Percentiles rank a stretch among this genome's conserved stretches.
phyloP scores from a whole-genome alignment of 2,329 filamentous ascomycete genomes.

The Drechslerella coelobrocha region DNA sequence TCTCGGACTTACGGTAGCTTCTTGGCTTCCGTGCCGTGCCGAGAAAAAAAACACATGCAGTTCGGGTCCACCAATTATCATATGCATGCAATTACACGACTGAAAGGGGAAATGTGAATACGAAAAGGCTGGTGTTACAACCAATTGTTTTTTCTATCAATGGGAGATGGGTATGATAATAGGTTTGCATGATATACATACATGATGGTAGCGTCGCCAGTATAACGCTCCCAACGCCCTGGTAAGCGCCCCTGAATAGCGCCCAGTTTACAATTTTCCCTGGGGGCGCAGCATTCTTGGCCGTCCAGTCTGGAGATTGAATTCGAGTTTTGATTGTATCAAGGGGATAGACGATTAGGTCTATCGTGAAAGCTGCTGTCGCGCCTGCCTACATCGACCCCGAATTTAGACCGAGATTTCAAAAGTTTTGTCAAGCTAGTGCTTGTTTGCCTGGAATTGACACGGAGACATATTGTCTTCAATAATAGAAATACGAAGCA shows the following conservation, averaged over 20 bases:
- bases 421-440: not conserved
- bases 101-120: no score
- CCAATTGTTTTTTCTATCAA: no score
- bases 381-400: conserved; percentile 73
- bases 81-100: no score
- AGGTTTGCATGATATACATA: conserved; percentile 57
- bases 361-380: conserved; percentile 82
- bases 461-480: not conserved
- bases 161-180: no score
- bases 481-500: no score
- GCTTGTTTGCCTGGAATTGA: not conserved
- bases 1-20: no score
- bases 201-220: conserved; percentile 87
- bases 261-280: conserved; percentile 62
- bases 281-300: conserved; percentile 67
- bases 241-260: conserved; percentile 78
- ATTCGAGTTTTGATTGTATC: conserved; percentile 89
- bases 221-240: conserved; percentile 84
- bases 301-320: conserved; percentile 76
- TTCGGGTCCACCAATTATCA: no score
- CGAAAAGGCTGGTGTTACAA: no score
- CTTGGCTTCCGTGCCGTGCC: no score
- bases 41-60: no score
- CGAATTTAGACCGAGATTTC: not conserved
- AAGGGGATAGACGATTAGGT: conserved; percentile 83